Base-by-base conservation (phyloP, 768 basidiomycete genomes). In the Lactarius sp. region DNA sequence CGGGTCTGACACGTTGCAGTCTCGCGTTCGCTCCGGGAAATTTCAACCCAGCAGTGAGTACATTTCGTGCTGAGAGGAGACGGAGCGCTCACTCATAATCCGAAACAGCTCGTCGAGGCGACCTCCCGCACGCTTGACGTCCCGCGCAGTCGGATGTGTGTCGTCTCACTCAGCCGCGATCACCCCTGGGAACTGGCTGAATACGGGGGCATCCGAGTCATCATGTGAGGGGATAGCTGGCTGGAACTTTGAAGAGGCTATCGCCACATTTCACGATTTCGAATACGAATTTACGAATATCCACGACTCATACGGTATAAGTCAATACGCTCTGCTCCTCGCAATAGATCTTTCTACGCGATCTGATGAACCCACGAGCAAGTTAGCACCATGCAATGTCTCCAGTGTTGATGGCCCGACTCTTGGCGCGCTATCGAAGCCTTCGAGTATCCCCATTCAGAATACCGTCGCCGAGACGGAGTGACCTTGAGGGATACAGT, bases 101-200 rank as follows among this genome's bases (percentile, higher is more conserved):
- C 14, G 20, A 60, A 34, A 44, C 20, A 67, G 68, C 65, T 67
- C 37, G 61, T 67, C 2, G 68, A 63, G 12, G 61, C 66, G 12
- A 62, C 60, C 6, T 67, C 68, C 22, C 55, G 41, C 34, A 36
- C 52, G 36, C 61, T 68, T 1, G 42, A 64, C 3, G 49, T 67
- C 20, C 62, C 68, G 0, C 56, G 59, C n/a, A 64, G 61, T 46
- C 61, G 66, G 20, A 68, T 68, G 68, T 68, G 66, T 50, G 49
- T 64, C 8, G 20, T 67, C n/a, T 64, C 66, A 2, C 59, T 67
- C 16, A 52, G 59, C 18, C 51, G 59, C 16, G 31, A 61, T 33
- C 68, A 67, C n/a, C 61, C 58, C 6, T 64, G 68, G 68, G 54
- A 55, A n/a, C 36, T 68, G 9, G 59, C 60, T n/a, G 67, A 59